Base-by-base conservation (phyloP, 2,329 filamentous ascomycete species). In the Tolypocladium capitatum region DNA sequence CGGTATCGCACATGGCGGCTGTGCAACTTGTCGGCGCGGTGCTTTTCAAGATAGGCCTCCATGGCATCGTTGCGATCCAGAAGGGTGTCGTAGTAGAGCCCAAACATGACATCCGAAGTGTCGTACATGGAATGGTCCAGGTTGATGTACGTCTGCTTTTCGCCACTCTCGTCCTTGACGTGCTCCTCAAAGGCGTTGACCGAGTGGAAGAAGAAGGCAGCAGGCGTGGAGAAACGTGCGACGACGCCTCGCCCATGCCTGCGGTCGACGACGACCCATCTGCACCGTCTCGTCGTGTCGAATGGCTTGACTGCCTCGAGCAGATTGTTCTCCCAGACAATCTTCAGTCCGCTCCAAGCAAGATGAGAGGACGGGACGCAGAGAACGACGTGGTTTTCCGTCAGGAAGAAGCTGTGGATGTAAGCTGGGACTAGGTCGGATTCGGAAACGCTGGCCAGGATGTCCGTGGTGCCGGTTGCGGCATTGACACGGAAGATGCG, bases 381-480 rank as follows among this genome's bases (percentile, higher is more conserved):
- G 5, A 94, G 67, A 0, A 92, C 67, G 2, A 90, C 78, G 56
- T 83, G 84, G 55, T 81, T 78, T 16, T 78, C 67, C 0, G 85
- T 84, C 27, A 94, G 64, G 56, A 88, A 87, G 56, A 91, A 74
- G 9, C 86, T 91, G 65, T 94, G 88, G n/a, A 94, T 78, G 56
- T 92, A 94, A 0, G 85, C 81, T 0, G 83, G 68, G 2, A 66
- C 66, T 3, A 73, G 60, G 3, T 70, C 67, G 4, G 65, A 62
- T 3, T 67, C 70, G 0, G 65, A 63, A 50, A 92, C 76, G 0
- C 75, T 81, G 3, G 86, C 86, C 0, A 94, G 72, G 18, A 92
- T 81, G 0, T 79, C 75, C 0, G 84, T 86, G 47, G 78, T 68
- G 0, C 82, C 84, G 0, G 78, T 83, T 0, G 71, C 60, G 0